Base-by-base conservation (phyloP, 1,284 basidiomycete genomes). In the Cryptococcus maquisensis region DNA sequence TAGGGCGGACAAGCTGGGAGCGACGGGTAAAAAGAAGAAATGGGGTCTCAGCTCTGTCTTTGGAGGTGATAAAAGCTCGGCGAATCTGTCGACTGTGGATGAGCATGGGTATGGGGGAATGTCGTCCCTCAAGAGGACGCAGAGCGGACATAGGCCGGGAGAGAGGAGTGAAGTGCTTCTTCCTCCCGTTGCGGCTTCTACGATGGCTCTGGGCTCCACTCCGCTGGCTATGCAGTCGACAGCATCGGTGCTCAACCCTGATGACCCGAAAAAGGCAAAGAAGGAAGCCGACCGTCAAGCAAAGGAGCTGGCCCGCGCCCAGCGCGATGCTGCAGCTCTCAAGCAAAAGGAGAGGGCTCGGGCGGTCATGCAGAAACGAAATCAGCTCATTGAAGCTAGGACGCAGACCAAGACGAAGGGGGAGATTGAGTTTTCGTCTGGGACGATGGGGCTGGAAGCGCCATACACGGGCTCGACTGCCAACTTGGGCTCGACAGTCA, bases 361-460 rank as follows among this genome's bases (percentile, higher is more conserved):
- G 49, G 93, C 92, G 38, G 95, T 98, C 73, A 88, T 98, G 85
- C 85, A 87, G 71, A 97, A 97, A 79, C 88, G 91, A 68, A 85
- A 83, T 55, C 83, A 85, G 63, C 80, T 90, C 68, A 78, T 85
- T 65, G 83, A 83, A 65, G 82, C 84, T 62, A 80, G 63, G 40
- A 54, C 56, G 38, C 56, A 57, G 40, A 58, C 55, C 24, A 63
- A 63, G 18, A 53, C 53, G n/a, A 78, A 79, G 23, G 78, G 66
- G 42, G 66, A 66, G 20, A 39, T 66, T 16, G 64, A 64, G 39
- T 67, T 49, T 12, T 47, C 52, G 26, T 59, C 57, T 7, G 46
- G 51, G 6, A 55, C 39, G 26, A 23, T 54, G 26, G 51, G 32
- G 39, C 47, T 39, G 24, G 26, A 40, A 16, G 43, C 52, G 24